Evolutionary conservation across 148 eudicot species (phyloP).

Genomic region (Simmondsia chinensis): DNA sequence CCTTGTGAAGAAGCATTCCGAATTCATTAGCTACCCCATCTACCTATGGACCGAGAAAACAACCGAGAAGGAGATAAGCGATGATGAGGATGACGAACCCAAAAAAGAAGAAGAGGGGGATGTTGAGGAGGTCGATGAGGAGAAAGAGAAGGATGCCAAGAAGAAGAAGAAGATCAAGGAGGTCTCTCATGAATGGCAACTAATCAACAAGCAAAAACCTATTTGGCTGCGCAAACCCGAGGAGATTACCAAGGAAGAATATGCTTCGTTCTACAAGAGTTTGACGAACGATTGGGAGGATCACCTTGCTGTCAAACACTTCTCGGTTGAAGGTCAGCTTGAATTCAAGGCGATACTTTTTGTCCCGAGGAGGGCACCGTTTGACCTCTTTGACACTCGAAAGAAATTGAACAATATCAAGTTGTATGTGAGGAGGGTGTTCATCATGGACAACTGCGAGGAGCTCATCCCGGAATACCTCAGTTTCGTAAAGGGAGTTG

Average conservation of each 20-base stretch:
- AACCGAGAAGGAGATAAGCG: slow-evolving; percentile 78
- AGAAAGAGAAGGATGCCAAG: slow-evolving; percentile 49
- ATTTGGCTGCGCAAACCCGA: slow-evolving; percentile 91
- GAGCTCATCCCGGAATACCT: slow-evolving; percentile 91
- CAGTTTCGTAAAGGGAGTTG: slow-evolving; percentile 86
- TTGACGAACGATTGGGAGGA: slow-evolving; percentile 92
- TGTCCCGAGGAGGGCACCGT: slow-evolving; percentile 80
- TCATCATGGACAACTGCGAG: slow-evolving; percentile 91
- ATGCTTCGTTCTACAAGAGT: slow-evolving; percentile 91
- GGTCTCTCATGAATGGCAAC: slow-evolving; percentile 76
- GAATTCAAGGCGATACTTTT: slow-evolving; percentile 83
- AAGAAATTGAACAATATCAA: slow-evolving; percentile 90
- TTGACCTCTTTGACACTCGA: slow-evolving; percentile 75
- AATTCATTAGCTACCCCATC: slow-evolving; percentile 89
- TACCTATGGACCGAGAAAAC: slow-evolving; percentile 94
- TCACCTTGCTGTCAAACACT: slow-evolving; percentile 87
- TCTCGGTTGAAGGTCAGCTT: slow-evolving; percentile 85
- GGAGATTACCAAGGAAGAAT: slow-evolving; percentile 84
- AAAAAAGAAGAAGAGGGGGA: slow-evolving; percentile 77
- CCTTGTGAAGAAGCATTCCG: slow-evolving; percentile 90
- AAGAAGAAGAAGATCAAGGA: slow-evolving; percentile 91
- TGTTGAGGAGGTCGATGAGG: slow-evolving; percentile 74
- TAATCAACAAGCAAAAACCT: slow-evolving; percentile 86
- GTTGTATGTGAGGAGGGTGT: slow-evolving; percentile 90
- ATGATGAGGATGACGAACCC: slow-evolving; percentile 77